Evolutionary conservation across 2,329 filamentous ascomycete genomes (phyloP), one percentile per base, ranked within the genome.

Genomic region (Chrysosporium keratinophilum): DNA sequence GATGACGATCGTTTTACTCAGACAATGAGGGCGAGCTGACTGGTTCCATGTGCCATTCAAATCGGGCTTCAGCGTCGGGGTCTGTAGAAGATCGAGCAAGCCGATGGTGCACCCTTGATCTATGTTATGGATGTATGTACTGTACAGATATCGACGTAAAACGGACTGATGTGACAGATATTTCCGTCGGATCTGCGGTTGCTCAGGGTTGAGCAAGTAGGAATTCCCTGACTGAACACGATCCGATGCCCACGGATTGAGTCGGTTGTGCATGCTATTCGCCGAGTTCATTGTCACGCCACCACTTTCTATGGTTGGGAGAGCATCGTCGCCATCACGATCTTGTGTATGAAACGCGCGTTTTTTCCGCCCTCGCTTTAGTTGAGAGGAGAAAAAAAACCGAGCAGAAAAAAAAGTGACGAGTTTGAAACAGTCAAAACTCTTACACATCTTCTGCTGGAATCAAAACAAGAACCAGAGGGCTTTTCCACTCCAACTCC

Each of bases 191-290:
- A 39, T 39, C 35, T 39, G 35, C 35, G 12, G 12, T 4, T 39
- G 11, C 12, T 28, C 23, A 28, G 23, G 23, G 23, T 28, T 7
- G n/a, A 28, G 7, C 23, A 28, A 28, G 23, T 28, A 28, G 23
- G 3, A 28, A 28, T 28, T 39, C 35, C 11, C 35, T 39, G 35
- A 14, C 12, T 12, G 35, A 39, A 9, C 35, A 39, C 35, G 35
- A 39, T 41, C 15, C 7, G 17, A 9, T 15, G 37, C 9, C 5
- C 7, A 41, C 41, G 47, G 47, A 50, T 50, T 37, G 28, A 23
- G 12, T 50, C 47, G 37, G 47, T 12, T 19, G 33, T 17, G 47
- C 37, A 50, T 50, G 9, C 28, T 14, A 50, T 50, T 50, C 47
- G 47, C 15, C 45, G 12, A 41, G n/a, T 11, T 14, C 14, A 12